A percentile compares a stretch with the other conserved stretches of the same genome.
These are phyloP conservation scores for Candida germanica DNA, from an alignment of 805 yeast species.

Conservation along the genomic window DNA sequence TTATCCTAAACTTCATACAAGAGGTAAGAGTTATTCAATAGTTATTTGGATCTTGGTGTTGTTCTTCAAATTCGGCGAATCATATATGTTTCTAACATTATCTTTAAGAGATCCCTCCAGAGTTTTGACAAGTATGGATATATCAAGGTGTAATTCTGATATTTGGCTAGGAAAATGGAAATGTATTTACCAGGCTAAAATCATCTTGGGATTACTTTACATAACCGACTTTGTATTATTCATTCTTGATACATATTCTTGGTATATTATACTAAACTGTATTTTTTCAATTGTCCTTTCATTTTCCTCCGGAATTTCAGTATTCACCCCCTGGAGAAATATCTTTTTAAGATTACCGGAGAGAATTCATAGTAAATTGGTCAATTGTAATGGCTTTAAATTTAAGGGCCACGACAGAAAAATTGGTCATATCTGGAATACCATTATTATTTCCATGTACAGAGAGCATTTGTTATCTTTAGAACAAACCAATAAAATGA, in stretches of 20 bases:
- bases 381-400: conserved; percentile 8
- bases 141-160: conserved; percentile 28
- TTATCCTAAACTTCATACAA: conserved; percentile 22
- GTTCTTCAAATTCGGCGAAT: conserved; percentile 32
- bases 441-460: conserved; percentile 25
- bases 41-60: conserved; percentile 31
- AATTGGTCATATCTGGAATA: conserved; percentile 27
- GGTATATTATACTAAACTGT: conserved; percentile 38
- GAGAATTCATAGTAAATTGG: conserved; percentile 27
- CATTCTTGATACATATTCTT: conserved; percentile 38
- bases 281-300: conserved; percentile 31
- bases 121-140: conserved; percentile 24
- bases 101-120: conserved; percentile 34
- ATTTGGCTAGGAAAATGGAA: conserved; percentile 19
- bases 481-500: conserved; percentile 38
- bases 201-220: conserved; percentile 23
- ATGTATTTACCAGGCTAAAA: conserved; percentile 27
- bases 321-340: conserved; percentile 39
- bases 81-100: conserved; percentile 34
- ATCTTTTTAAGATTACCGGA: conserved; percentile 35
- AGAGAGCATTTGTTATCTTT: conserved; percentile 40
- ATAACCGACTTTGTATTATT: conserved; percentile 31
- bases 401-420: conserved; percentile 2
- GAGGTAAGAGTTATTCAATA: conserved; percentile 23
- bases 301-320: conserved; percentile 29